Evolutionary conservation across 176 grass and related monocot species (phyloP).

Genomic region (Canna indica): DNA sequence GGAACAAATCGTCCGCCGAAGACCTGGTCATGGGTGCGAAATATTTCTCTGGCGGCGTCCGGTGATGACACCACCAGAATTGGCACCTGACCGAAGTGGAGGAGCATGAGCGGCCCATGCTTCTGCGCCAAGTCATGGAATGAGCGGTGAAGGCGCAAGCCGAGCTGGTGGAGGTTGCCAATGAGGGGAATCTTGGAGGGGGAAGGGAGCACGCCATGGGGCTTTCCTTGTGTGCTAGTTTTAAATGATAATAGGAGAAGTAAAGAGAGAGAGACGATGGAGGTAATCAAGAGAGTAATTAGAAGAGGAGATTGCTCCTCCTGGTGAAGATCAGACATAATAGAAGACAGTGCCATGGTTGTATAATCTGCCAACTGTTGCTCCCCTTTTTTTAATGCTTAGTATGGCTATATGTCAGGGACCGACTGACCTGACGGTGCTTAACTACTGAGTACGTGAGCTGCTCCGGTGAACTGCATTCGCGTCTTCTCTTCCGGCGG

Average conservation of each 20-base stretch:
- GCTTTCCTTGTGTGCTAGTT: neutral
- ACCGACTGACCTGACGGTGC: too few relatives aligned
- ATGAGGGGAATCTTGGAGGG: conserved; percentile 36
- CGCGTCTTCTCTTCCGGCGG: too few relatives aligned
- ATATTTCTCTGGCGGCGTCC: conserved; percentile 33
- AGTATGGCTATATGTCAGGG: too few relatives aligned
- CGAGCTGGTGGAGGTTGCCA: conserved; percentile 48
- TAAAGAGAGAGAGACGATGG: too few relatives aligned
- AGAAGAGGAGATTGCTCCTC: neutral
- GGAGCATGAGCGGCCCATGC: conserved; percentile 43
- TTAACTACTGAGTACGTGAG: too few relatives aligned
- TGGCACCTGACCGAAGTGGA: conserved; percentile 37
- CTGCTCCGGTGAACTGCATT: too few relatives aligned
- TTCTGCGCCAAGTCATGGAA: conserved; percentile 20
- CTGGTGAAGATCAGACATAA: neutral
- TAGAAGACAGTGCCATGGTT: neutral
- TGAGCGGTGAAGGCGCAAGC: conserved; percentile 21
- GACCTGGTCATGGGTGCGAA: conserved; percentile 38
- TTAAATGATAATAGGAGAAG: neutral
- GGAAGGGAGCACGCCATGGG: conserved; percentile 17
- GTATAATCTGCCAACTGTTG: too few relatives aligned
- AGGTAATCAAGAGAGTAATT: neutral
- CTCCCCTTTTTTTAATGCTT: too few relatives aligned
- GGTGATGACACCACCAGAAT: conserved; percentile 41
- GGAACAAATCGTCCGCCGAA: conserved; percentile 25